Evolutionary conservation across 1,284 basidiomycete genomes (phyloP).

Genomic region (Irpex sp.): DNA sequence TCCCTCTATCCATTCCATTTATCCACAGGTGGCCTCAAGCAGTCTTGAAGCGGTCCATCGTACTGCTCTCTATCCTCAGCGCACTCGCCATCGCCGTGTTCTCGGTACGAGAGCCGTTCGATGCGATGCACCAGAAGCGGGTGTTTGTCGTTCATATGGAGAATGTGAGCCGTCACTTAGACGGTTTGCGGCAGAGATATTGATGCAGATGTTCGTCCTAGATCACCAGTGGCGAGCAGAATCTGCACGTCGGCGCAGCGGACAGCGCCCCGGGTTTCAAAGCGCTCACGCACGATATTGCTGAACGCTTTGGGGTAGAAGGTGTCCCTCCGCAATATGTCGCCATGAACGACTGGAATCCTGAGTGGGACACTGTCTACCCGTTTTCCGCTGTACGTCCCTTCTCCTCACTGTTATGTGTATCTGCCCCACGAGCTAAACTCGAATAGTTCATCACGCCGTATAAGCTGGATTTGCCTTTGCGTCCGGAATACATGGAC

Average conservation of each 20-base stretch:
- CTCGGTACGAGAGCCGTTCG: constrained; percentile 64
- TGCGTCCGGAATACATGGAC: constrained; percentile 46
- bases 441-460: constrained; percentile 65
- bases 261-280: constrained; percentile 80
- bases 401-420: background rate
- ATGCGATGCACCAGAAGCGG: constrained; percentile 83
- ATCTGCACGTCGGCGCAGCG: constrained; percentile 79
- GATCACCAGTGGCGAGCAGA: constrained; percentile 70
- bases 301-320: constrained; percentile 49
- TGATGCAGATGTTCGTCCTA: constrained; percentile 23
- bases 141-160: constrained; percentile 84
- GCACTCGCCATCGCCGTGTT: constrained; percentile 58
- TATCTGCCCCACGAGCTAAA: background rate
- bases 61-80: constrained; percentile 42
- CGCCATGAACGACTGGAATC: constrained; percentile 61
- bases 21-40: constrained; percentile 64
- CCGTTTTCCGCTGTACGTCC: constrained; percentile 70
- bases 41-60: constrained; percentile 43
- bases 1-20: constrained; percentile 70
- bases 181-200: no score
- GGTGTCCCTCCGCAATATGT: constrained; percentile 39
- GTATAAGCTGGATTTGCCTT: constrained; percentile 64
- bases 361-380: constrained; percentile 85
- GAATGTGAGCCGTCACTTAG: no score
- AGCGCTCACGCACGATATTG: constrained; percentile 57